These are phyloP conservation scores for Scedosporium dehoogii DNA, from an alignment of 2,329 filamentous ascomycete genomes.

Conservation along the genomic window DNA sequence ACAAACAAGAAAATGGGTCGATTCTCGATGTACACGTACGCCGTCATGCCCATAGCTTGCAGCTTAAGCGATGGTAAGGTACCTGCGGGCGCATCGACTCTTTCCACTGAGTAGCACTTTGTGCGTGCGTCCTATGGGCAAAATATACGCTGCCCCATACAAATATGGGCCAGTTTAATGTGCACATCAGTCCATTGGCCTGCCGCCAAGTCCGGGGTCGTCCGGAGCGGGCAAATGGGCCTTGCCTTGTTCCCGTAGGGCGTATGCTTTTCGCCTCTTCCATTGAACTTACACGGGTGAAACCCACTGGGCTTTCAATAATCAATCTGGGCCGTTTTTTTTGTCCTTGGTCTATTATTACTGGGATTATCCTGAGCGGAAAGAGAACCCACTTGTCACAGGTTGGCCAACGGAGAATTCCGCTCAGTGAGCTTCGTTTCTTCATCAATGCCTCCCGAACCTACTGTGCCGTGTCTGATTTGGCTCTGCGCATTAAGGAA, in stretches of 20 bases:
- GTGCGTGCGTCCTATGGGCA: no score
- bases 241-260: neutral
- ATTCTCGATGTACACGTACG: no score
- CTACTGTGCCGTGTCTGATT: neutral
- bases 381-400: neutral
- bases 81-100: no score
- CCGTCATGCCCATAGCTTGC: no score
- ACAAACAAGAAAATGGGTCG: no score
- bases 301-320: neutral
- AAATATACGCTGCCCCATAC: no score
- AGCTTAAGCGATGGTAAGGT: no score
- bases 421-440: neutral
- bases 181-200: neutral
- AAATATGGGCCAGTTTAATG: neutral
- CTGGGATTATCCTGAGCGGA: neutral
- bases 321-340: neutral
- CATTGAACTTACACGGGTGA: neutral
- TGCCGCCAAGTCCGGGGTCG: neutral
- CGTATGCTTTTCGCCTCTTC: neutral
- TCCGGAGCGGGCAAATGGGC: neutral
- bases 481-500: neutral
- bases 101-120: no score
- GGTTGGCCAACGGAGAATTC: neutral
- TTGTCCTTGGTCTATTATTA: neutral
- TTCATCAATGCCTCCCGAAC: neutral